phyloP scores from a whole-genome alignment of 805 yeast species.

The Ogataea nakhonphanomensis region DNA sequence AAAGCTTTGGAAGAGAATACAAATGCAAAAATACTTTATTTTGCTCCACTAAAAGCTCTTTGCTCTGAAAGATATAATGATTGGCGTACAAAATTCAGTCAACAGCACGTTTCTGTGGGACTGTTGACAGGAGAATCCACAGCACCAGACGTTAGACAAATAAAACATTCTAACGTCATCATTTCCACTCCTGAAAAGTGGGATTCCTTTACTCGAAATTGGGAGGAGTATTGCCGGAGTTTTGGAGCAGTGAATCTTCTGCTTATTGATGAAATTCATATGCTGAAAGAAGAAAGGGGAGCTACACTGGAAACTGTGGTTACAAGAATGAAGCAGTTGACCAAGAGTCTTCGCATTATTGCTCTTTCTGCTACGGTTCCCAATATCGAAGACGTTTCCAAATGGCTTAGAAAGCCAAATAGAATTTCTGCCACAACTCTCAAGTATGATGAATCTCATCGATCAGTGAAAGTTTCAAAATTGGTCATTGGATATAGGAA shows the following conservation, averaged over 20 bases:
- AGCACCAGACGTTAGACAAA: slow-evolving; percentile 36
- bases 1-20: slow-evolving; percentile 25
- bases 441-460: slow-evolving; percentile 44
- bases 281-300: slow-evolving; percentile 44
- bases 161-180: slow-evolving; percentile 44
- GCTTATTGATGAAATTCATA: slow-evolving; percentile 46
- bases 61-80: slow-evolving; percentile 47
- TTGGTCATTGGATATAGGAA: slow-evolving; percentile 42
- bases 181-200: slow-evolving; percentile 63
- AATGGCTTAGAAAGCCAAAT: slow-evolving; percentile 35
- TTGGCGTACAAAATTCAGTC: slow-evolving; percentile 42
- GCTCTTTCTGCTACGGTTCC: slow-evolving; percentile 55
- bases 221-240: slow-evolving; percentile 40
- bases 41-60: slow-evolving; percentile 60
- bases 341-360: slow-evolving; percentile 37
- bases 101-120: slow-evolving; percentile 42
- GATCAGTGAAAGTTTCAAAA: slow-evolving; percentile 42
- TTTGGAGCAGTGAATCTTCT: slow-evolving; percentile 44
- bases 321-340: slow-evolving; percentile 44
- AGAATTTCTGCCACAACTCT: slow-evolving; percentile 34
- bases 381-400: slow-evolving; percentile 45
- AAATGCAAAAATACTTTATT: slow-evolving; percentile 40
- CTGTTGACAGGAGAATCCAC: slow-evolving; percentile 55
- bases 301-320: slow-evolving; percentile 46
- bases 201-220: slow-evolving; percentile 53